Evolutionary conservation across 768 basidiomycete species (phyloP), one percentile per base, ranked within the genome.

Genomic region (Hericium alpestre): DNA sequence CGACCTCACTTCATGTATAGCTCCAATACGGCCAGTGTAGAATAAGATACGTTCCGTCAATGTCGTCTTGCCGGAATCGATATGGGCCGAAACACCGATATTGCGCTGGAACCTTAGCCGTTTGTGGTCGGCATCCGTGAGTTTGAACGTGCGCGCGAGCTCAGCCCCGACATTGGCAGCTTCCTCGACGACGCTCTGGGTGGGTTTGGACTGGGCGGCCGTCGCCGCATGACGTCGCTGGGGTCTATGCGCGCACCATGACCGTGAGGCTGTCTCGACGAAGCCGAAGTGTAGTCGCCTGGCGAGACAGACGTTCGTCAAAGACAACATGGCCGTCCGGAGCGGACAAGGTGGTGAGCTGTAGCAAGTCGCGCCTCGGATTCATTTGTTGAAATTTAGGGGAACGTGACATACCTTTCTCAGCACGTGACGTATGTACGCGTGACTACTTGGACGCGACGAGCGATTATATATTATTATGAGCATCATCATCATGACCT

Each of bases 1-100:
- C 13, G 25, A 38, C 48, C 46, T 62, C 64, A 92, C 93, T 80
- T 99, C 96, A 68, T 99, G 96, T 65, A 99, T 98, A 51, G 92
- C 92, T 47, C 85, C 76, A 70, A 98, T 94, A 25, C 93, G 84
- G 22, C 96, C 95, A 27, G 96, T 98, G 70, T 99, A 99, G 69
- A 83, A 99, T 52, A 99, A 73, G 56, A 98, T 82, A 12, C 96
- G 90, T 67, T 99, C 96, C 27, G 96, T 98, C 63, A 98, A 72
- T 2, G 96, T 99, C 0, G 96, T 99, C 77, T 99, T 99, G 25
- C 96, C 96, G 3, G 93, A 93, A 70, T 96, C 92, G 62, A 94
- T 94, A 66, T 94, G 92, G 0, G 93, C 93, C 3, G 88, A 91
- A 59, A 99, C 88, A 62, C 96, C 96, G 59, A 99, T 95, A 70